A percentile compares a stretch with the other conserved stretches of the same genome.
phyloP scores from a whole-genome alignment of 176 grass and related monocot genomes.

The Otatea glauca region DNA sequence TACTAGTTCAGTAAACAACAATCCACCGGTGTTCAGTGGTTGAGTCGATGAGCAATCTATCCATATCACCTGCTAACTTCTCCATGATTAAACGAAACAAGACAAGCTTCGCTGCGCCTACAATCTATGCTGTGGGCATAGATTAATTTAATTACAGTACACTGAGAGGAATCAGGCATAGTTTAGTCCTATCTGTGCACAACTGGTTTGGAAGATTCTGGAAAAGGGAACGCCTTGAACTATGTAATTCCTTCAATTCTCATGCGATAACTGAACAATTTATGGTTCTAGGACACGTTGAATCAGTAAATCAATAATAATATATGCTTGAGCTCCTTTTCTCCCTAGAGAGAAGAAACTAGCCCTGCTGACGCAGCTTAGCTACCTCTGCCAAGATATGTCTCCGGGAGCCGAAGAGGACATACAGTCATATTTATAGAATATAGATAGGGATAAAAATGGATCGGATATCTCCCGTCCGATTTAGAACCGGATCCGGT shows the following conservation, averaged over 20 bases:
- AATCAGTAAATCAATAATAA: background rate
- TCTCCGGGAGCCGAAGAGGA: too few relatives aligned
- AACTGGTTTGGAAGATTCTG: background rate
- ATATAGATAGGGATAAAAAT: too few relatives aligned
- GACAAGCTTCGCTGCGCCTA: conserved; percentile 16
- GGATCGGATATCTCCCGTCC: too few relatives aligned
- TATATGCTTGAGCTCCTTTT: too few relatives aligned
- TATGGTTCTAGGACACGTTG: background rate
- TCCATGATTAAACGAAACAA: conserved; percentile 13
- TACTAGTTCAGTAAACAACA: conserved; percentile 21
- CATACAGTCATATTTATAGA: too few relatives aligned
- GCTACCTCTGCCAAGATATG: too few relatives aligned
- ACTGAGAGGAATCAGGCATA: conserved; percentile 30
- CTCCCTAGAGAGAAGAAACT: too few relatives aligned
- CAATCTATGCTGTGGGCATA: conserved; percentile 9
- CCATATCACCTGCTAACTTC: background rate
- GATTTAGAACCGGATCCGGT: too few relatives aligned
- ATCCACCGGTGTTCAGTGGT: background rate
- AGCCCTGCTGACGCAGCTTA: too few relatives aligned
- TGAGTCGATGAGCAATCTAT: conserved; percentile 21
- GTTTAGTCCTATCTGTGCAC: conserved; percentile 17
- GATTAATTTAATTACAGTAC: background rate
- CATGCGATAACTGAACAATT: background rate
- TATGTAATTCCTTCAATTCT: background rate
- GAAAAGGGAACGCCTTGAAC: background rate